Percentiles rank a stretch among this genome's conserved stretches.
Conservation (phyloP, 1,139 yeast species). For the Maudiozyma humilis region DNA sequence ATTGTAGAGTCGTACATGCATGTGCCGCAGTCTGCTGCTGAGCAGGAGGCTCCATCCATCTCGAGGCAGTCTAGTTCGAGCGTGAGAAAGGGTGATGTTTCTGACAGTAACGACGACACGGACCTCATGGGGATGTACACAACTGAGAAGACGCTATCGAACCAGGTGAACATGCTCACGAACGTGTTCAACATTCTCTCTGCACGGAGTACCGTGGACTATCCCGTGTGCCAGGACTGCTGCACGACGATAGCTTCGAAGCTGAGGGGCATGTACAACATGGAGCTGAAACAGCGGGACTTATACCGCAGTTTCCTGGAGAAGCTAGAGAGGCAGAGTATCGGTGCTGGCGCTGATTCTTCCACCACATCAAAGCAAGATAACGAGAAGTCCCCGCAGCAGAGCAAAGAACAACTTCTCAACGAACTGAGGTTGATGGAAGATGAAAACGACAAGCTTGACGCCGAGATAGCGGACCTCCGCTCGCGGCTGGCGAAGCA, state of each 20-base stretch:
- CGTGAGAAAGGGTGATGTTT: constrained; percentile 9
- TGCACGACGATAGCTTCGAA: constrained; percentile 60
- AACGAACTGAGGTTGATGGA: constrained; percentile 31
- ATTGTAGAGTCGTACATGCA: constrained; percentile 13
- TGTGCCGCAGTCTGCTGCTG: constrained; percentile 4
- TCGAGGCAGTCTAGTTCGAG: neutral
- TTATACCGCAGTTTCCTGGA: constrained; percentile 64
- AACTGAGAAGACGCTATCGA: constrained; percentile 32
- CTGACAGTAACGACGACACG: constrained; percentile 10
- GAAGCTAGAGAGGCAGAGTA: constrained; percentile 48
- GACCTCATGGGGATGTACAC: constrained; percentile 3
- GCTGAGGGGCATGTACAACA: constrained; percentile 64
- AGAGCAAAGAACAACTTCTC: constrained; percentile 33
- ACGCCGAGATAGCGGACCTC: constrained; percentile 39
- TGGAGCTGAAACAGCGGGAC: constrained; percentile 70
- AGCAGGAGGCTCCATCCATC: neutral
- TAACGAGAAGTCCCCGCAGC: constrained; percentile 8
- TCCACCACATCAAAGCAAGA: neutral
- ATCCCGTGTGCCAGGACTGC: constrained; percentile 86
- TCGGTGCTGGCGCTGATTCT: neutral
- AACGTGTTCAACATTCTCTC: constrained; percentile 59
- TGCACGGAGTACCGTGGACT: constrained; percentile 69
- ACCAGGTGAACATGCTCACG: constrained; percentile 42
- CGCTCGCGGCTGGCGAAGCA: constrained; percentile 38
- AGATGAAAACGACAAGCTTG: constrained; percentile 33